Conservation (phyloP, 495 filamentous ascomycete species). For the Recurvomyces mirabilis region DNA sequence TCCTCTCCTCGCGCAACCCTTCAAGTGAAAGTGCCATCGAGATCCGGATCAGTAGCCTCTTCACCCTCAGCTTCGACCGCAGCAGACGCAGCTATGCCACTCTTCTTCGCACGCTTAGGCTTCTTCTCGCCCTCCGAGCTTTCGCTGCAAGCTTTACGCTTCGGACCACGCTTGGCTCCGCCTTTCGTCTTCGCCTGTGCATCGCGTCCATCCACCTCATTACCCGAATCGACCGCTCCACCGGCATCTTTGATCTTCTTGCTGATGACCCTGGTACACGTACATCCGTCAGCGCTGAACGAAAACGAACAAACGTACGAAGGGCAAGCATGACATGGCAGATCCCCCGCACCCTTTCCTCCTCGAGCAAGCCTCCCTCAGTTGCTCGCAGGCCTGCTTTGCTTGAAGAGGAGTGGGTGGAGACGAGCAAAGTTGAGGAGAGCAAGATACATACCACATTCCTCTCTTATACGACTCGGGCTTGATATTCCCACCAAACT, state of each 20-base stretch:
- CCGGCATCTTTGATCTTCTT: constrained; percentile 5
- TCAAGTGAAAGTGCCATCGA: too few relatives aligned
- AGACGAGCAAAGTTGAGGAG: neutral
- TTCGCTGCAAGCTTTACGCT: constrained; percentile 35
- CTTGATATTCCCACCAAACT: constrained; percentile 11
- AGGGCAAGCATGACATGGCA: neutral
- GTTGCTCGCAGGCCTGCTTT: too few relatives aligned
- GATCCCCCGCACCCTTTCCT: too few relatives aligned
- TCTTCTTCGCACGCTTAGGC: constrained; percentile 2
- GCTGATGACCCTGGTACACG: constrained; percentile 2
- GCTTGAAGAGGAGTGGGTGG: too few relatives aligned
- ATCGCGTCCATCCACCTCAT: too few relatives aligned
- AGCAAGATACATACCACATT: neutral
- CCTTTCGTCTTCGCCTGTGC: neutral
- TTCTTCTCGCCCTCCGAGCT: constrained; percentile 3
- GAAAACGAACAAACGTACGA: neutral
- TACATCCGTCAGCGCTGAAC: neutral
- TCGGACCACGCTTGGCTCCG: constrained; percentile 20
- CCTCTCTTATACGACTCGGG: constrained; percentile 2
- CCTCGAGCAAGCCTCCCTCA: too few relatives aligned
- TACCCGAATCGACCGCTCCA: too few relatives aligned
- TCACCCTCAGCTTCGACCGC: too few relatives aligned
- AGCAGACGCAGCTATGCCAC: too few relatives aligned
- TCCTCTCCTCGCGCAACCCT: too few relatives aligned
- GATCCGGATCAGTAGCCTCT: too few relatives aligned